phyloP scores from a whole-genome alignment of 345 rosid species.

The Eucalyptus cloeziana region DNA sequence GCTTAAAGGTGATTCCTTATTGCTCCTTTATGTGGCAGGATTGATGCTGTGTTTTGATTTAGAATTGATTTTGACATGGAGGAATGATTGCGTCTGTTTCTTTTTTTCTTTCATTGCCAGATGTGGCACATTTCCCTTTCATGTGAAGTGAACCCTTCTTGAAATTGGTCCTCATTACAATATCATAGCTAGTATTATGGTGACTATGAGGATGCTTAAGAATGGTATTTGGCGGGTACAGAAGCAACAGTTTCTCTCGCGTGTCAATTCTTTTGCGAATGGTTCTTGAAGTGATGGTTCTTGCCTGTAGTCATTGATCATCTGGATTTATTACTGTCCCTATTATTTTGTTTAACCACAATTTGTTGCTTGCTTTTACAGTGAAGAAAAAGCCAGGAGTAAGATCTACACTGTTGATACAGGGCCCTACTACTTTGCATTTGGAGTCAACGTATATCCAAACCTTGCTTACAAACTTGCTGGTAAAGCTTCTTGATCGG shows the following conservation, averaged over 20 bases:
- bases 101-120: background rate
- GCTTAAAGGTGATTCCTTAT: too few relatives aligned
- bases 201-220: background rate
- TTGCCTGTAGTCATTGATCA: background rate
- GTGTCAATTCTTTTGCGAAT: background rate
- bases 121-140: background rate
- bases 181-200: background rate
- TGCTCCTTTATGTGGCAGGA: too few relatives aligned
- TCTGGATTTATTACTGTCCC: background rate
- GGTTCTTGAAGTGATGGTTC: background rate
- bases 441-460: constrained; percentile 77
- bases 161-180: background rate
- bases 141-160: background rate
- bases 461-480: constrained; percentile 62
- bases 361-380: background rate
- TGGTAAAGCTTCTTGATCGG: constrained; percentile 19
- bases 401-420: constrained; percentile 76
- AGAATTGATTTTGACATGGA: too few relatives aligned
- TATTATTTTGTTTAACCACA: background rate
- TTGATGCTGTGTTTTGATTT: too few relatives aligned
- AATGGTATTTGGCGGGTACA: background rate
- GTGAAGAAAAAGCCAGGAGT: constrained; percentile 89
- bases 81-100: background rate
- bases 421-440: constrained; percentile 58
- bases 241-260: background rate